phyloP scores from a whole-genome alignment of 371 early-diverging fungal genomes.

The Sporodiniella umbellata region DNA sequence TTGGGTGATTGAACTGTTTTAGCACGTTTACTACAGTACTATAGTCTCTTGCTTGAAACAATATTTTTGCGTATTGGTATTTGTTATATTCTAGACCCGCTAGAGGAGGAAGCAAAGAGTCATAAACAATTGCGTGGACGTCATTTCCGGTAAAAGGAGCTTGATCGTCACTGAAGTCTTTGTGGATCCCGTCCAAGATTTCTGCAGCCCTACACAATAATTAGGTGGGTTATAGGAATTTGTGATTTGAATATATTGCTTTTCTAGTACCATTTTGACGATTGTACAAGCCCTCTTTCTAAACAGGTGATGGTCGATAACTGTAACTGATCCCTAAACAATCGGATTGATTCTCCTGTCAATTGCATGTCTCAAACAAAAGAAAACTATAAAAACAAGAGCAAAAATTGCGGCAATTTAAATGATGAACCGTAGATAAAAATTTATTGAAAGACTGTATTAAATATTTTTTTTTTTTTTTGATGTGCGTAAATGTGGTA shows the following conservation, averaged over 20 bases:
- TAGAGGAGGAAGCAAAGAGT: conserved; percentile 16
- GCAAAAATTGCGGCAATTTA: no score
- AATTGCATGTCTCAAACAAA: conserved; percentile 9
- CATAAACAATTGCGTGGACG: conserved; percentile 7
- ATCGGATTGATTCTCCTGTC: conserved; percentile 10
- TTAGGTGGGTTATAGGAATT: background rate
- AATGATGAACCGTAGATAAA: no score
- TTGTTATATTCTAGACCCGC: conserved; percentile 46
- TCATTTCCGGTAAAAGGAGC: conserved; percentile 8
- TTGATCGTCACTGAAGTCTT: conserved; percentile 3
- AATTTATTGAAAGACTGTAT: no score
- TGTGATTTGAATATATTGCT: background rate
- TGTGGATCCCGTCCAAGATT: conserved; percentile 57
- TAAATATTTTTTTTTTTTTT: no score
- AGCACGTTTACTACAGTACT: conserved; percentile 57
- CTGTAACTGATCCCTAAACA: conserved; percentile 33
- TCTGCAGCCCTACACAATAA: conserved; percentile 72
- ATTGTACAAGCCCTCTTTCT: conserved; percentile 62
- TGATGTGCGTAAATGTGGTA: no score
- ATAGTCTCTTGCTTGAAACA: conserved; percentile 72
- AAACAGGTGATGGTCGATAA: conserved; percentile 62
- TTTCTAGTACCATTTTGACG: conserved; percentile 66
- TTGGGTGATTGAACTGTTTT: conserved; percentile 40
- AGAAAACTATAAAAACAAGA: background rate
- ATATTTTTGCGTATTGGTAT: conserved; percentile 64